phyloP scores from a whole-genome alignment of 441 rosid species.

The Adansonia madagascariensis region DNA sequence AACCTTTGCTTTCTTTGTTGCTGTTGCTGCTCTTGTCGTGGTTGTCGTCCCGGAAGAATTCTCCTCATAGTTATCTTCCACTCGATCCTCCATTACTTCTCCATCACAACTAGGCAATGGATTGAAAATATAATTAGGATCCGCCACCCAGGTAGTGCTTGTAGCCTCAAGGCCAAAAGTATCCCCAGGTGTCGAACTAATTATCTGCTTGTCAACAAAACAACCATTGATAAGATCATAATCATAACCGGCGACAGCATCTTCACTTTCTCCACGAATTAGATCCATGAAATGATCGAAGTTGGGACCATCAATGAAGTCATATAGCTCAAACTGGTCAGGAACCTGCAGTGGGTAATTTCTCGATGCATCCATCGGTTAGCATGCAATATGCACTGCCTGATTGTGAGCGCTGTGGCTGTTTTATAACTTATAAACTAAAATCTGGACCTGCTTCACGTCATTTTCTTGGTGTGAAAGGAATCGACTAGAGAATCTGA shows the following conservation, averaged over 20 bases:
- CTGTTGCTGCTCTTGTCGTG: conserved; percentile 24
- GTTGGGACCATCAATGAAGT: conserved; percentile 56
- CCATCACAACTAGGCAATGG: conserved; percentile 42
- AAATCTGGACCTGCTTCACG: not conserved
- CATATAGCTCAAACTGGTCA: conserved; percentile 45
- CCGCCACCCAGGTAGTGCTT: conserved; percentile 31
- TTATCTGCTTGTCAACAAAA: conserved; percentile 38
- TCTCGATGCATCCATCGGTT: conserved; percentile 12
- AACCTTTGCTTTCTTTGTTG: conserved; percentile 41
- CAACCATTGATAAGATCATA: conserved; percentile 42
- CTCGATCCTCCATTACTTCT: conserved; percentile 30
- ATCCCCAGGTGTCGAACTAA: conserved; percentile 41
- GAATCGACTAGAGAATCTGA: conserved; percentile 13
- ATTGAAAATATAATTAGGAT: conserved; percentile 40
- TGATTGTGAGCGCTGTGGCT: too few species aligned
- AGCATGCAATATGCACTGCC: not conserved
- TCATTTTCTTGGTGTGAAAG: conserved; percentile 11
- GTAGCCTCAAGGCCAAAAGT: conserved; percentile 28
- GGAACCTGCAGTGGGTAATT: conserved; percentile 37
- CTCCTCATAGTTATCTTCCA: conserved; percentile 43
- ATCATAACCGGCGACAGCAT: conserved; percentile 37
- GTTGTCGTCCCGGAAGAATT: conserved; percentile 58
- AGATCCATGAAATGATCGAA: conserved; percentile 62
- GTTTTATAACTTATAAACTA: not conserved
- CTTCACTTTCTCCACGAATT: conserved; percentile 56